Evolutionary conservation across 2,329 filamentous ascomycete genomes (phyloP).

Genomic region (Pseudogymnoascus sp.): DNA sequence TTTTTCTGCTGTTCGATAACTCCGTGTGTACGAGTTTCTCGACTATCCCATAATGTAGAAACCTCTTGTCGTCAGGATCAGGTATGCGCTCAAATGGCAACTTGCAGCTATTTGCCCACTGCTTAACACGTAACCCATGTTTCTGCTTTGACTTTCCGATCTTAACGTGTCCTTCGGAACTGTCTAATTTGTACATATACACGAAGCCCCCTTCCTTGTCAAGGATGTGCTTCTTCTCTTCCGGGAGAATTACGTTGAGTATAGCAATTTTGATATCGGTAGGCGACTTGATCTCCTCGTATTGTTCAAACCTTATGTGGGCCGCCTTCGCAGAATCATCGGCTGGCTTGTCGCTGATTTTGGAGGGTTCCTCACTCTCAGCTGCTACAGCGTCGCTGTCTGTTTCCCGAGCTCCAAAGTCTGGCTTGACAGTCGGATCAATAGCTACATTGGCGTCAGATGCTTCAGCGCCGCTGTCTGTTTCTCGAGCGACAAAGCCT

Average conservation of each 20-base stretch:
- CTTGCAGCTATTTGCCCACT: slow-evolving; percentile 10
- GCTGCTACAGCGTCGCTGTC: no score
- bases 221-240: neutral
- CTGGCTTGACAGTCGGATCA: no score
- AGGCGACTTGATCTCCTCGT: neutral
- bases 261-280: neutral
- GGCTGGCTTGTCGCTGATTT: no score
- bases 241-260: neutral
- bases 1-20: neutral
- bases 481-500: no score
- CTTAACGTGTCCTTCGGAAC: slow-evolving; percentile 9
- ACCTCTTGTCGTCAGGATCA: slow-evolving; percentile 4
- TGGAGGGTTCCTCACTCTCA: no score
- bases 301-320: neutral
- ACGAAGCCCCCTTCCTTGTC: slow-evolving; percentile 3
- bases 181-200: slow-evolving; percentile 10
- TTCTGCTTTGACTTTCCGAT: slow-evolving; percentile 11
- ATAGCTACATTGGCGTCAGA: no score
- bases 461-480: no score
- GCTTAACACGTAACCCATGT: neutral
- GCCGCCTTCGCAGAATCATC: no score
- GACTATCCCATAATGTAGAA: slow-evolving; percentile 10
- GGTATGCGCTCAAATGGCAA: slow-evolving; percentile 1
- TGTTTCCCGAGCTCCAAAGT: no score
- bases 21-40: slow-evolving; percentile 11